These are phyloP conservation scores for Daedaleopsis nitida DNA, from an alignment of 768 basidiomycete genomes.

Conservation along the genomic window DNA sequence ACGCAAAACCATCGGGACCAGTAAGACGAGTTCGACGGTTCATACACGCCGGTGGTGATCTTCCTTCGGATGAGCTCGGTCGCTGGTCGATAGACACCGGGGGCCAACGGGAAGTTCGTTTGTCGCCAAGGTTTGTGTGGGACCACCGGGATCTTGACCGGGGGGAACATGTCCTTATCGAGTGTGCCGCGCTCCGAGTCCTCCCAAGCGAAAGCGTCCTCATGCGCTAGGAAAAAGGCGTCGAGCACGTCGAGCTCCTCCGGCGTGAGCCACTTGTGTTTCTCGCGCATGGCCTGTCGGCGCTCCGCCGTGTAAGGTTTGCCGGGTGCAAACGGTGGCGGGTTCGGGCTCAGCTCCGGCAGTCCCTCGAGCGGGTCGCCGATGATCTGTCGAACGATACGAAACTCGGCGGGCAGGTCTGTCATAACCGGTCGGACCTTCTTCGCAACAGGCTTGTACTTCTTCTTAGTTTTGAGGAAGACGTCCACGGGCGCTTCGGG, in stretches of 20 bases:
- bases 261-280: not conserved
- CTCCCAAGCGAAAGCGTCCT: not conserved
- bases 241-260: not conserved
- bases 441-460: conserved; percentile 20
- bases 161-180: not conserved
- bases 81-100: conserved; percentile 31
- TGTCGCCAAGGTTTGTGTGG: conserved; percentile 25
- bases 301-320: not conserved
- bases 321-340: conserved; percentile 3
- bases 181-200: not conserved
- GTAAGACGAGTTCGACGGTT: conserved; percentile 42
- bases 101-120: conserved; percentile 31
- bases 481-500: not conserved
- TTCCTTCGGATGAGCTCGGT: conserved; percentile 36
- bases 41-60: conserved; percentile 40
- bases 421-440: conserved; percentile 31
- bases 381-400: conserved; percentile 29
- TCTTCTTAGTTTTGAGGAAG: not conserved
- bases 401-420: conserved; percentile 26
- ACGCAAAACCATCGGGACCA: conserved; percentile 44
- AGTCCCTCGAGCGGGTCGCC: conserved; percentile 31
- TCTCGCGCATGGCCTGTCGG: not conserved
- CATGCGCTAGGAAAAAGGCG: not conserved
- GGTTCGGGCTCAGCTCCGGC: conserved; percentile 23
- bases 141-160: not conserved